phyloP scores from a whole-genome alignment of 1,139 yeast genomes.

The Debaryomyces sp. region DNA sequence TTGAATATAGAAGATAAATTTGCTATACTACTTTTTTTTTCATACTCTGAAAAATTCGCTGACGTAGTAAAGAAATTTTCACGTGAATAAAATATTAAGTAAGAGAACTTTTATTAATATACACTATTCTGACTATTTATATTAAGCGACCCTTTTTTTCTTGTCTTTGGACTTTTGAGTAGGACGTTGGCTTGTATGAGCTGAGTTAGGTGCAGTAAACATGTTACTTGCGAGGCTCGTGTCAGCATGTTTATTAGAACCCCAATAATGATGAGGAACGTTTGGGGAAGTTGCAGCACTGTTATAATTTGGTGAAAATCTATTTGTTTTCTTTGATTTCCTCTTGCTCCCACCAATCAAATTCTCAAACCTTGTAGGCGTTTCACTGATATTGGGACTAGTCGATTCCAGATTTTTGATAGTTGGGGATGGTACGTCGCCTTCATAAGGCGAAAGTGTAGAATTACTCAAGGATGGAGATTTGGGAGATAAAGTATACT shows the following conservation, averaged over 20 bases:
- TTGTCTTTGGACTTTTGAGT: conserved; percentile 16
- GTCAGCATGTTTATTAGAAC: conserved; percentile 6
- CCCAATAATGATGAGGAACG: conserved; percentile 11
- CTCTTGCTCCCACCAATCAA: conserved; percentile 33
- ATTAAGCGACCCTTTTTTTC: conserved; percentile 24
- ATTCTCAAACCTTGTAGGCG: conserved; percentile 27
- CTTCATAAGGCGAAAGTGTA: conserved; percentile 10
- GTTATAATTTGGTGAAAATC: conserved; percentile 15
- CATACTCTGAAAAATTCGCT: conserved; percentile 6
- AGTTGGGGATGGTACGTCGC: conserved; percentile 7
- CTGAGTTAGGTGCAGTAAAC: conserved; percentile 11
- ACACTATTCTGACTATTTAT: conserved; percentile 12
- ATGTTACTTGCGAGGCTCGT: conserved; percentile 3
- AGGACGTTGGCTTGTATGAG: conserved; percentile 14
- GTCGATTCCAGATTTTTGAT: background rate
- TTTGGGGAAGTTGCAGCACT: conserved; percentile 11
- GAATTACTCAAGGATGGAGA: conserved; percentile 7
- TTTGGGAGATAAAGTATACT: conserved; percentile 11
- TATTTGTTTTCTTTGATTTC: conserved; percentile 22
- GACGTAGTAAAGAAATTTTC: conserved; percentile 5
- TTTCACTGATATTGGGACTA: conserved; percentile 9
- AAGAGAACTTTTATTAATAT: background rate
- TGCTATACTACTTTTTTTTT: conserved; percentile 1
- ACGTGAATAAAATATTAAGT: conserved; percentile 3
- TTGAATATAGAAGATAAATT: background rate